phyloP scores from a whole-genome alignment of 352 stramenopile genomes.

The Globisporangium barbulae region DNA sequence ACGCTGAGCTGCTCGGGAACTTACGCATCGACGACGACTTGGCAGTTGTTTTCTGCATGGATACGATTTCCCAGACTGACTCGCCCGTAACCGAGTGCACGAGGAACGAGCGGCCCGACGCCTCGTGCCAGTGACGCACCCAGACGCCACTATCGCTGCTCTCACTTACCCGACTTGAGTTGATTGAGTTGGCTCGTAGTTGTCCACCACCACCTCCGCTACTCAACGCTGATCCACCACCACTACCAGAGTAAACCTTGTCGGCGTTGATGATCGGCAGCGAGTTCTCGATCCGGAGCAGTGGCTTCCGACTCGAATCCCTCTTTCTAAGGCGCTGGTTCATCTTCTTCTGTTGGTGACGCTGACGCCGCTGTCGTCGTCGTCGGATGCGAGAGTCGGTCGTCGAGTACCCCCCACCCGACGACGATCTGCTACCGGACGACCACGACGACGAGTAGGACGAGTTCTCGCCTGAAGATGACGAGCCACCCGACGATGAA shows the following conservation, averaged over 20 bases:
- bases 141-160: slow-evolving; percentile 32
- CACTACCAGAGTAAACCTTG: slow-evolving; percentile 17
- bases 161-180: slow-evolving; percentile 17
- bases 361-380: background rate
- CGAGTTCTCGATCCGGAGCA: slow-evolving; percentile 12
- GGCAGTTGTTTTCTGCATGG: background rate
- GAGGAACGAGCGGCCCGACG: slow-evolving; percentile 48
- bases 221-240: background rate
- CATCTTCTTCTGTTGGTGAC: slow-evolving; percentile 2
- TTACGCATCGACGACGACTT: background rate
- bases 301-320: slow-evolving; percentile 3
- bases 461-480: slow-evolving; percentile 12
- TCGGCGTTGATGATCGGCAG: slow-evolving; percentile 21
- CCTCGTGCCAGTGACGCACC: slow-evolving; percentile 62
- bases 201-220: background rate
- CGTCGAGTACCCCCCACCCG: slow-evolving; percentile 12
- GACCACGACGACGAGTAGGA: slow-evolving; percentile 13
- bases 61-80: slow-evolving; percentile 64
- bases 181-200: background rate
- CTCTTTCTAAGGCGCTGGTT: background rate
- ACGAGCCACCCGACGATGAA: slow-evolving; percentile 12
- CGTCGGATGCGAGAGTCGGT: slow-evolving; percentile 13
- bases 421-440: slow-evolving; percentile 10
- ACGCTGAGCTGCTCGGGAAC: slow-evolving; percentile 6
- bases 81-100: slow-evolving; percentile 68